Percentiles rank a stretch among this genome's conserved stretches.
These are phyloP conservation scores for Hygrophila difformis DNA, from an alignment of 257 asterid genomes.

Conservation along the genomic window DNA sequence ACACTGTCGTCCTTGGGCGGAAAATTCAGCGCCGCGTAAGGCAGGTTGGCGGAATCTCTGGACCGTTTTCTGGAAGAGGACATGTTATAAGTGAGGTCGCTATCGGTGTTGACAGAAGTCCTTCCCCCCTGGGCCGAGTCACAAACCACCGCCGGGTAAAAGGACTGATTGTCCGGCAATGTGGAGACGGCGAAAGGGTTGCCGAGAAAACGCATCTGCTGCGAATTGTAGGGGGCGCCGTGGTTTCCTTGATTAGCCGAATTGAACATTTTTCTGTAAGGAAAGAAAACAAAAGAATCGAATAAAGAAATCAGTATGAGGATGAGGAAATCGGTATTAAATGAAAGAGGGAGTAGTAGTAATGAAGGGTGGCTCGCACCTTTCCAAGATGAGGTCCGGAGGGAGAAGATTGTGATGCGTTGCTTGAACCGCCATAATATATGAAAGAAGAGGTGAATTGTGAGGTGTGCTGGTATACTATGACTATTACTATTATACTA, in stretches of 20 bases:
- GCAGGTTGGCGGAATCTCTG: constrained; percentile 33
- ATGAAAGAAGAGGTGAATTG: no score
- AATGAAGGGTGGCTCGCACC: no score
- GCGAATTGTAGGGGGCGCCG: constrained; percentile 19
- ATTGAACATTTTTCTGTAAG: constrained; percentile 28
- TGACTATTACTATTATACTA: no score
- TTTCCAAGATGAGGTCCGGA: constrained; percentile 29
- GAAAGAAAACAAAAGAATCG: no score
- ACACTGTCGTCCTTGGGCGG: constrained; percentile 14
- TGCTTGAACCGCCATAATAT: constrained; percentile 65
- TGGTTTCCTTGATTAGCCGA: constrained; percentile 17
- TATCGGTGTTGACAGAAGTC: constrained; percentile 49
- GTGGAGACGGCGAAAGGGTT: constrained; percentile 21
- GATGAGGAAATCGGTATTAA: no score
- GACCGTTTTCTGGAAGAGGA: constrained; percentile 42
- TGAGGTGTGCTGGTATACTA: no score
- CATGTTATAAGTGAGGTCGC: constrained; percentile 39
- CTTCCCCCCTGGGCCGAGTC: constrained; percentile 41
- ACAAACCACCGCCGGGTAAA: constrained; percentile 24
- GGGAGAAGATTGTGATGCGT: constrained; percentile 40
- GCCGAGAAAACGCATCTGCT: constrained; percentile 30
- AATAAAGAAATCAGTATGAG: no score
- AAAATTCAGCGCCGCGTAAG: constrained; percentile 15
- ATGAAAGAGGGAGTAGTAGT: no score
- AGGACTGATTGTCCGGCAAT: constrained; percentile 28